Conservation (phyloP, 2,329 filamentous ascomycete species). For the Orbilia brochopaga region DNA sequence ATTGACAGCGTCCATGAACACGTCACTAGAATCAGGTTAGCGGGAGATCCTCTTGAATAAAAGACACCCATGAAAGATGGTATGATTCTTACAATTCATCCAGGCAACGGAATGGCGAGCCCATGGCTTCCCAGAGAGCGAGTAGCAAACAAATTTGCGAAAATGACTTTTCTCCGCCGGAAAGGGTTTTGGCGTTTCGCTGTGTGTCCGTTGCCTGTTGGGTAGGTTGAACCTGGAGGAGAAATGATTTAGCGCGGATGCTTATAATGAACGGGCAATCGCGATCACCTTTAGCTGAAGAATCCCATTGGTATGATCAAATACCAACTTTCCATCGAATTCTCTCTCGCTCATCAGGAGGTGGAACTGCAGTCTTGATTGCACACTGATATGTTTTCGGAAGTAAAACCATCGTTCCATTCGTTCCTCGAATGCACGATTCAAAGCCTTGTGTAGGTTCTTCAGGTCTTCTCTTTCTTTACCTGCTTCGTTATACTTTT, state of each 20-base stretch:
- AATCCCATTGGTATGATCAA: constrained; percentile 76
- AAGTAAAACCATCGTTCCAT: constrained; percentile 79
- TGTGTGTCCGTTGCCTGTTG: constrained; percentile 65
- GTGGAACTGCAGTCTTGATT: constrained; percentile 82
- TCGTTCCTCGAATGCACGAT: constrained; percentile 63
- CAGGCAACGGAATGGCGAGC: constrained; percentile 88
- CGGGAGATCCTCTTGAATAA: not conserved
- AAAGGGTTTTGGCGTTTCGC: constrained; percentile 86
- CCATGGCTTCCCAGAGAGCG: constrained; percentile 97
- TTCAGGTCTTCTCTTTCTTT: constrained; percentile 61
- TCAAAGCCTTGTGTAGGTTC: constrained; percentile 60
- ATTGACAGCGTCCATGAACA: constrained; percentile 99
- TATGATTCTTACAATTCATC: constrained; percentile 77
- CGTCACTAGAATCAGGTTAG: constrained; percentile 66
- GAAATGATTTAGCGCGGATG: too few relatives aligned
- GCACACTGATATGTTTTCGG: constrained; percentile 81
- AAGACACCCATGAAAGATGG: not conserved
- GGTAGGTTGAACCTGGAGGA: constrained; percentile 67
- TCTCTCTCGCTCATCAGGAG: constrained; percentile 87
- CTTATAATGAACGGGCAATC: not conserved
- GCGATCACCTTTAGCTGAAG: constrained; percentile 76
- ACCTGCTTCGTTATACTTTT: constrained; percentile 42
- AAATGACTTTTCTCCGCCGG: constrained; percentile 96
- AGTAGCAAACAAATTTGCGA: constrained; percentile 93
- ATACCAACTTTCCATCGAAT: constrained; percentile 79